phyloP scores from a whole-genome alignment of 2,329 filamentous ascomycete genomes.

The Tympanopsis confertula region DNA sequence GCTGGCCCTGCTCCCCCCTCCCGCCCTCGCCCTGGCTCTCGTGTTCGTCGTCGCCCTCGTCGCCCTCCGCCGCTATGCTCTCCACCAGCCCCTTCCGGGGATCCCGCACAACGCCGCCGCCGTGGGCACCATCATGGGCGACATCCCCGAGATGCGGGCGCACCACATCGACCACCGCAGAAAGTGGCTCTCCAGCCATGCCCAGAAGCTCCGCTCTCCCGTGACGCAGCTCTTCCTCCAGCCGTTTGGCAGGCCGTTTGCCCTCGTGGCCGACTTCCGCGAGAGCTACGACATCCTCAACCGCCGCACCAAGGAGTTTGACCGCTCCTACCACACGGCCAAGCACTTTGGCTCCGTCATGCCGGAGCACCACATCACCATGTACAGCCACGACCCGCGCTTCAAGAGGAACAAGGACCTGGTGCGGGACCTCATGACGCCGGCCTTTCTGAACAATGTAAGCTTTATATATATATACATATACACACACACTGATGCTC shows the following conservation, averaged over 20 bases:
- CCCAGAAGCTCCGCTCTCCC: constrained; percentile 8
- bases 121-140: background rate
- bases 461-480: background rate
- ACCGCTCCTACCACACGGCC: constrained; percentile 11
- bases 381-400: constrained; percentile 16
- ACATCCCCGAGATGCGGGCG: background rate
- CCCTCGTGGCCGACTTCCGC: constrained; percentile 19
- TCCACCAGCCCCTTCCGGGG: background rate
- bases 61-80: background rate
- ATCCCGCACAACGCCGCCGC: background rate
- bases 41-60: background rate
- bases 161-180: background rate
- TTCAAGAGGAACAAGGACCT: constrained; percentile 7
- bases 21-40: background rate
- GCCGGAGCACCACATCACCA: constrained; percentile 18
- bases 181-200: constrained; percentile 7
- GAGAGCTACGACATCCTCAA: constrained; percentile 19
- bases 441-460: constrained; percentile 2
- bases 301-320: constrained; percentile 18
- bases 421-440: constrained; percentile 4
- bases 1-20: background rate
- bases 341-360: constrained; percentile 9
- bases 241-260: constrained; percentile 15
- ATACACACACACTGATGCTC: background rate
- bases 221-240: constrained; percentile 20